Base-by-base conservation (phyloP, 176 grass and related monocot genomes). In the Zea luxurians region DNA sequence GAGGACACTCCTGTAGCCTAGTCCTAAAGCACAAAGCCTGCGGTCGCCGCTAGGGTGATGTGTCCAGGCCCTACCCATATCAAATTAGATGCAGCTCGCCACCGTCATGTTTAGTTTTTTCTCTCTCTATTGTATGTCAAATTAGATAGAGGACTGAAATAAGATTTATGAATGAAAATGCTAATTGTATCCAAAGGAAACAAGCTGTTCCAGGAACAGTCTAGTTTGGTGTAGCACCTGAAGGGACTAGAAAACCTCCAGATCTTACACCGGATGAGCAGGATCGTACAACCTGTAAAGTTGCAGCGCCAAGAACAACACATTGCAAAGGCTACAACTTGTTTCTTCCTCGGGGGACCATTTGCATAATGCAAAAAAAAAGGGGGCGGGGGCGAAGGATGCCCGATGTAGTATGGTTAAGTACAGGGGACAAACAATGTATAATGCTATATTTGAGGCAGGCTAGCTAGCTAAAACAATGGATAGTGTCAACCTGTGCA, bases 301-400 rank as follows among this genome's bases (percentile, higher is more conserved):
- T 73, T 40, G 45, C 35, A 45, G 11, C 66, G 6, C 68, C 48
- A 4, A 49, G 27, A 36, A 71, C 16, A 36, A 61, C 21, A 15
- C 66, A 6, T 42, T 27, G 47, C 37, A 52, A 20, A 67, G 11
- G 44, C 6, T 27, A 27, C 10, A 75, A 10, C 38, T 2, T 20
- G 41, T 74, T n/a, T 68, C 20, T 34, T 48, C 27, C 17, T 5
- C 55, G 38, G 59, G 59, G 52, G 86, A 70, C 71, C 48, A 76
- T 72, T 17, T 64, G 52, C 5, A 21, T 12, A 64, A 69, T 15
- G 46, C 8, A 57, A 27, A 27, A 27, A 27, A 27, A 27, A 27
- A 27, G 27, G 27, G 27, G 27, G 27, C 27, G 27, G 53, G 49
- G 16, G 27, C 27, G 27, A 18, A 57, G 53, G 53, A 57, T 58